Evolutionary conservation across 2,329 filamentous ascomycete genomes (phyloP).

Genomic region (Hypoxylon sp.): DNA sequence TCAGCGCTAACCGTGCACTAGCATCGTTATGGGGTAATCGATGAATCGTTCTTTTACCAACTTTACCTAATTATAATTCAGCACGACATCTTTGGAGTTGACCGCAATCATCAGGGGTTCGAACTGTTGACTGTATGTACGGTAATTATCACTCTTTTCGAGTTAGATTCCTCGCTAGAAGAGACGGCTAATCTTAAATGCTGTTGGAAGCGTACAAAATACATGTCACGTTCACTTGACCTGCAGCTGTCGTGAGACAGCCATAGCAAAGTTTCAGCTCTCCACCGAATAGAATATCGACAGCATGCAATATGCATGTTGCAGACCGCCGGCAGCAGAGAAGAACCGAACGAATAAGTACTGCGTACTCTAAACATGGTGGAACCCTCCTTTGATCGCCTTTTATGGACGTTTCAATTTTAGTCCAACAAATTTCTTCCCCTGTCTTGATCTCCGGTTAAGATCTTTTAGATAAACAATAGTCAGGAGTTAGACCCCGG

Average conservation of each 20-base stretch:
- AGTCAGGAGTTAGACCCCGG: slow-evolving; percentile 5
- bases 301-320: slow-evolving; percentile 1
- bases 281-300: slow-evolving; percentile 17
- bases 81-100: slow-evolving; percentile 17
- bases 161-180: slow-evolving; percentile 4
- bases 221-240: slow-evolving; percentile 6
- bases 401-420: neutral
- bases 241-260: slow-evolving; percentile 39
- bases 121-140: neutral
- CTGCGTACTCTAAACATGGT: slow-evolving; percentile 19
- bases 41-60: slow-evolving; percentile 12
- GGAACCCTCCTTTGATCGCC: slow-evolving; percentile 13
- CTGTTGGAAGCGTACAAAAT: neutral
- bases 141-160: slow-evolving; percentile 6
- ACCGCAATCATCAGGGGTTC: slow-evolving; percentile 22
- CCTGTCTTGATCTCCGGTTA: slow-evolving; percentile 1
- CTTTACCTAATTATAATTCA: slow-evolving; percentile 11
- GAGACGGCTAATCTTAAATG: slow-evolving; percentile 2
- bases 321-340: slow-evolving; percentile 28
- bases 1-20: slow-evolving; percentile 38
- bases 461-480: neutral
- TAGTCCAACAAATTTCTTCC: slow-evolving; percentile 1
- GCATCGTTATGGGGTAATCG: slow-evolving; percentile 31
- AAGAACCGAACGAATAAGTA: slow-evolving; percentile 27
- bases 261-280: slow-evolving; percentile 12